Base-by-base conservation (phyloP, 768 basidiomycete species). In the Phanerochaete sordida region DNA sequence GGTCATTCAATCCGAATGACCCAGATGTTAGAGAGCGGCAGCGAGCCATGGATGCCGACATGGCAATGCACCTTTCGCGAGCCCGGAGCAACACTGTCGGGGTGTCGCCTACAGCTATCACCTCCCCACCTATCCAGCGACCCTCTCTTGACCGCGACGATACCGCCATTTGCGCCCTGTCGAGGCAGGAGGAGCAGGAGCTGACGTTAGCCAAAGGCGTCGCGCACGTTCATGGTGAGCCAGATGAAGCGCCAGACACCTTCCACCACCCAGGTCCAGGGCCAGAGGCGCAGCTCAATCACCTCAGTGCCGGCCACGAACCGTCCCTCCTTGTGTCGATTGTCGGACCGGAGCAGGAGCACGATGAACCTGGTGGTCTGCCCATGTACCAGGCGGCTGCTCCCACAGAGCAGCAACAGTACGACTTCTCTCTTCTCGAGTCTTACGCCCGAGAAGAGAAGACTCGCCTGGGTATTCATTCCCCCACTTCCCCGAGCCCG, bases 31-130 rank as follows among this genome's bases (percentile, higher is more conserved):
- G 87, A 57, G 94, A 97, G 72, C 85, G 95, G 21, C 95, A 98
- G 77, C 83, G 90, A 35, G 86, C 92, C 6, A 91, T 97, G 88
- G 95, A 98, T 67, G 91, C 91, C 0, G 94, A 95, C 67, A 93
- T 93, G 90, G 92, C 90, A 56, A 81, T 91, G 69, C 88, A 90
- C 31, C 82, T 90, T 44, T 89, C 87, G 24, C 79, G 84, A 23
- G 90, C 88, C 0, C 82, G 91, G 23, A 78, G 87, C 61, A 85
- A 85, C 53, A 88, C 87, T 0, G 66, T 84, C 7, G 60, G 64
- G 6, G 61, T 67, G 15, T 69, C 67, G 12, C 73, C 77, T 0
- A 62, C 72, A 15, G 70, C 78, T 26, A 65, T 76, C 13, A 72
- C 76, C 8, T 56, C 62, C 68, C 76, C 53, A 71, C 71, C 61